These are phyloP conservation scores for Gloeostereum incarnatum DNA, from an alignment of 768 basidiomycete species.

Conservation along the genomic window DNA sequence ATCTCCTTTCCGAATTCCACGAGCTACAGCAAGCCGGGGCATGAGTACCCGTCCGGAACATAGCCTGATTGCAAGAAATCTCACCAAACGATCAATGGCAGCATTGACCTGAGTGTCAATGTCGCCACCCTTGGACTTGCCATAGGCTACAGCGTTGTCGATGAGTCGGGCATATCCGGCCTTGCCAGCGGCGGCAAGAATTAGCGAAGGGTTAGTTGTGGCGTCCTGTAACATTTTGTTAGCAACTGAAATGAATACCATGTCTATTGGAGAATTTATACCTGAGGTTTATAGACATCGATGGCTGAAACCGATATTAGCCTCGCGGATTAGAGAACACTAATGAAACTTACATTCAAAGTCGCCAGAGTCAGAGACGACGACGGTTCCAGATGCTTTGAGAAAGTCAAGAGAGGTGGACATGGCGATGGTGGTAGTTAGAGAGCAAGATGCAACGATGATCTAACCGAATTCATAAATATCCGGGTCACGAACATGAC, in stretches of 20 bases:
- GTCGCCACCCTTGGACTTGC: constrained; percentile 73
- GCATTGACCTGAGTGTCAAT: constrained; percentile 66
- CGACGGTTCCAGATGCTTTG: constrained; percentile 89
- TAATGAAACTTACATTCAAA: constrained; percentile 58
- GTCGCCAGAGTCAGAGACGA: constrained; percentile 97
- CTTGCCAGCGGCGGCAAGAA: constrained; percentile 90
- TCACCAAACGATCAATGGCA: constrained; percentile 84
- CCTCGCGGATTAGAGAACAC: constrained; percentile 1
- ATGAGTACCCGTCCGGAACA: background rate
- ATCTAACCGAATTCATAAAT: no score
- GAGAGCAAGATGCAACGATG: no score
- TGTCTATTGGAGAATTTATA: constrained; percentile 16
- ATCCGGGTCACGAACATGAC: no score
- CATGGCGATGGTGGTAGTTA: constrained; percentile 39
- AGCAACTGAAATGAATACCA: background rate
- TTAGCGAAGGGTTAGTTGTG: constrained; percentile 94
- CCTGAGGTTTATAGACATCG: constrained; percentile 94
- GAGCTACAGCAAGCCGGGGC: constrained; percentile 39
- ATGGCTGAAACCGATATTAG: constrained; percentile 50
- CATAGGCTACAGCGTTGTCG: constrained; percentile 63
- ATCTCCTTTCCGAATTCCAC: constrained; percentile 98
- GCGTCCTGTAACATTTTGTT: constrained; percentile 56
- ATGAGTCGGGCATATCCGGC: constrained; percentile 77
- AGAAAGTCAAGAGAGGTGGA: constrained; percentile 75
- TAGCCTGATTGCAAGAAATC: constrained; percentile 16